Base-by-base conservation (phyloP, 192 early-diverging fungal genomes). In the Haplosporangium gracile region DNA sequence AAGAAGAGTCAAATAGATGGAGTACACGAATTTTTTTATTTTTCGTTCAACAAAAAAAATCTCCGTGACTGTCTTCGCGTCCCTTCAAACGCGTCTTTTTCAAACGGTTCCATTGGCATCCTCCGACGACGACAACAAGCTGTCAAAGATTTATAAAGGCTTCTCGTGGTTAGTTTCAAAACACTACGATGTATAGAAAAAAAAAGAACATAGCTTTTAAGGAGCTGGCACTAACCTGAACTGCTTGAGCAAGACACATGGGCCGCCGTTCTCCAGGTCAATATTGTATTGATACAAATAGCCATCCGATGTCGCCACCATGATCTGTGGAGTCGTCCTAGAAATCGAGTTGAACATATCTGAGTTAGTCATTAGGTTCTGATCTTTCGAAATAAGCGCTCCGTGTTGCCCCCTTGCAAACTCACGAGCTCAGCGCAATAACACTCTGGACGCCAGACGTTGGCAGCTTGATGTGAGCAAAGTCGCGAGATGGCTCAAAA, bases 401-500 rank as follows among this genome's bases (percentile, higher is more conserved):
- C 47, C 29, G 4, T 5, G 53, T 47, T 13, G 10, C 3, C 18
- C 16, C 18, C 60, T 69, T 76, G 2, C 3, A 65, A 42, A 88
- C 87, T 45, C 85, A 93, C 92, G 86, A 94, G 88, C 93, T 94
- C 75, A 96, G 88, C 20, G 94, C 95, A 24, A 95, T 93, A 16
- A 95, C 88, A 79, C 95, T 95, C 82, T 95, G 94, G 34, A 95
- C 93, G 75, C 94, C 94, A 13, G 93, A 88, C 49, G 91, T 90
- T 24, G 98, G 98, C 34, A 99, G 88, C 87, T 97, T 98, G 36
- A 97, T 92, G 75, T 95, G 96, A 11, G 97, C 97, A 90, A 98
- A 99, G 87, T 99, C 97, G 13, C 99, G 91, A 68, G 95, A 90
- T 7, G 98, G 98, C 88, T 99, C 98, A 95, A 95, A 98, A 72